Evolutionary conservation across 2,329 filamentous ascomycete genomes (phyloP).

Genomic region (Xylaria digitata): DNA sequence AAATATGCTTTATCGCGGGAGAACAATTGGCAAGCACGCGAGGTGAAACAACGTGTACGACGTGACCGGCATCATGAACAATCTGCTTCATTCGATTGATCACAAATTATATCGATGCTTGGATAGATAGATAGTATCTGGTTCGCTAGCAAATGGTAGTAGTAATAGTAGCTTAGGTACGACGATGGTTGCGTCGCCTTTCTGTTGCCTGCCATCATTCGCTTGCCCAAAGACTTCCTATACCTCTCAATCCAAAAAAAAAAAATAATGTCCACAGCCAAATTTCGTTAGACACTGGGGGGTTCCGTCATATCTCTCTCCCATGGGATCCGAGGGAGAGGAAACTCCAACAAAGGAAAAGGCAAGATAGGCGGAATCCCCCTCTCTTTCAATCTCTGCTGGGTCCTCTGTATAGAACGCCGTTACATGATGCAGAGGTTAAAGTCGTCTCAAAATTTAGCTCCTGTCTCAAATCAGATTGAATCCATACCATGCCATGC

Average conservation of each 20-base stretch:
- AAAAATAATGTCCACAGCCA: background rate
- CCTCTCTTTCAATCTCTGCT: conserved; percentile 40
- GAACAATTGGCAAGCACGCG: background rate
- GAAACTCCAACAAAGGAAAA: conserved; percentile 24
- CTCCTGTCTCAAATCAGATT: conserved; percentile 32
- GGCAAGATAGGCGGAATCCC: conserved; percentile 4
- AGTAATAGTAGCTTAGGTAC: background rate
- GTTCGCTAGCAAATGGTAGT: conserved; percentile 6
- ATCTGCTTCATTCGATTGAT: conserved; percentile 19
- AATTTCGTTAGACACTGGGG: background rate
- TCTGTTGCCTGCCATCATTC: background rate
- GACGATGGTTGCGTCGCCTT: background rate
- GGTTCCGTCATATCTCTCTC: background rate
- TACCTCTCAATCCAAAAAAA: background rate
- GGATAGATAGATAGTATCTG: conserved; percentile 4
- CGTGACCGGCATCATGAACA: background rate
- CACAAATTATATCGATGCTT: background rate
- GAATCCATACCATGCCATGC: conserved; percentile 12
- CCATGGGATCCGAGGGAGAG: too few relatives aligned
- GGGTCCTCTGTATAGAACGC: conserved; percentile 44
- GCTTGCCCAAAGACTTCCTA: background rate
- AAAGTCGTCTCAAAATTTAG: background rate
- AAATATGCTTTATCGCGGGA: background rate
- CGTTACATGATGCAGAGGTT: conserved; percentile 48
- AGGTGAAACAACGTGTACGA: too few relatives aligned